These are phyloP conservation scores for Gastrolobium bilobum DNA, from an alignment of 306 rosid genomes.

Conservation along the genomic window DNA sequence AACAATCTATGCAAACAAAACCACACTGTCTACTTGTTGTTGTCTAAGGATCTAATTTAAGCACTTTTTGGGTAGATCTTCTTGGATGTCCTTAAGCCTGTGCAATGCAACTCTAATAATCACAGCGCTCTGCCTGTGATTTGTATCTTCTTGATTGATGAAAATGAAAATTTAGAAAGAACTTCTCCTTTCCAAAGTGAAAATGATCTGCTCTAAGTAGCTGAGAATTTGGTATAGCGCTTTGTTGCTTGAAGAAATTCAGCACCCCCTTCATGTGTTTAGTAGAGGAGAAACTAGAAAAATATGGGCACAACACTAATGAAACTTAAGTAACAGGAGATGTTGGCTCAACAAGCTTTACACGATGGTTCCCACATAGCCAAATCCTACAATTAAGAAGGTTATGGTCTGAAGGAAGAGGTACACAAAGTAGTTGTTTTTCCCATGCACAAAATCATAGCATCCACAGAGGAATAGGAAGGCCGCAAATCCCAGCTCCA, in stretches of 20 bases:
- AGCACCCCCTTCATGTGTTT: constrained; percentile 39
- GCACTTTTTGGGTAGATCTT: constrained; percentile 53
- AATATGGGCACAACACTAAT: constrained; percentile 52
- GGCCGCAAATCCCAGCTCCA: constrained; percentile 93
- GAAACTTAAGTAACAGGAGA: constrained; percentile 42
- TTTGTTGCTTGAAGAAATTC: constrained; percentile 54
- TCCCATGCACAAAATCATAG: constrained; percentile 92
- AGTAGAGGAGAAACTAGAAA: constrained; percentile 57
- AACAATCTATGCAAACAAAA: constrained; percentile 65
- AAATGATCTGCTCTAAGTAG: constrained; percentile 50
- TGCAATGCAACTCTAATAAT: constrained; percentile 49
- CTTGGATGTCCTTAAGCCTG: constrained; percentile 53
- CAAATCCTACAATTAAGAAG: constrained; percentile 89
- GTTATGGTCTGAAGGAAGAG: constrained; percentile 92
- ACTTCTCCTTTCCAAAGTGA: constrained; percentile 49
- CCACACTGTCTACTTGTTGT: constrained; percentile 55
- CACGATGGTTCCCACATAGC: constrained; percentile 95
- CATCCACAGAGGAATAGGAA: constrained; percentile 96
- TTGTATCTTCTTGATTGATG: constrained; percentile 48
- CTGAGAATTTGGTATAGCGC: constrained; percentile 53
- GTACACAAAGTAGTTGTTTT: constrained; percentile 89
- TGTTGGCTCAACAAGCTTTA: constrained; percentile 60
- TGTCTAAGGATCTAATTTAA: constrained; percentile 58
- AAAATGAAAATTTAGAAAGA: constrained; percentile 47
- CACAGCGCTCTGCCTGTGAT: constrained; percentile 42